A percentile compares a stretch with the other conserved stretches of the same genome.
Evolutionary conservation across 495 filamentous ascomycete species (phyloP).

Genomic region (Lophium mytilinum): DNA sequence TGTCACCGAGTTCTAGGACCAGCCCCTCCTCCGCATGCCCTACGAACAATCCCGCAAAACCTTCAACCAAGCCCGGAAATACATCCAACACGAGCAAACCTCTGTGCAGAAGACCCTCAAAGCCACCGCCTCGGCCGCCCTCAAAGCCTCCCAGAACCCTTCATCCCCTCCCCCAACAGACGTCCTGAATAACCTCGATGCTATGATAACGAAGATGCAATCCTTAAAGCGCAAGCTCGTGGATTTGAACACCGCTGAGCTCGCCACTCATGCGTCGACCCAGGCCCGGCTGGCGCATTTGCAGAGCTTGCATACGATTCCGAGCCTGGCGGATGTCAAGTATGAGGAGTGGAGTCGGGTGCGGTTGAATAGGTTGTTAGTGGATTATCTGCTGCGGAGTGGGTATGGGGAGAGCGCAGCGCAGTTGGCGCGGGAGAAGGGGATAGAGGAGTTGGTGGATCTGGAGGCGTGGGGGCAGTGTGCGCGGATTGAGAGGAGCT

Average conservation of each 20-base stretch:
- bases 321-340: conserved; percentile 79
- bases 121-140: conserved; percentile 57
- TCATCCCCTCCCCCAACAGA: conserved; percentile 38
- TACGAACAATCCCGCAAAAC: conserved; percentile 87
- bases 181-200: conserved; percentile 60
- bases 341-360: conserved; percentile 85
- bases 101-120: conserved; percentile 61
- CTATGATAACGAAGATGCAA: conserved; percentile 76
- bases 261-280: conserved; percentile 59
- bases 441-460: conserved; percentile 75
- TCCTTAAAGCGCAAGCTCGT: conserved; percentile 81
- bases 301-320: conserved; percentile 66
- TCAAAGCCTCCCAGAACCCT: conserved; percentile 43
- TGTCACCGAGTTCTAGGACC: conserved; percentile 52
- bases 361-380: conserved; percentile 73
- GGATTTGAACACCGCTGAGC: conserved; percentile 67
- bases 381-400: conserved; percentile 80
- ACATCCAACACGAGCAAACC: conserved; percentile 70
- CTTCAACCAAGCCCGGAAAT: conserved; percentile 77
- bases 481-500: conserved; percentile 60
- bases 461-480: conserved; percentile 80
- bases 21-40: conserved; percentile 86
- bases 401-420: conserved; percentile 74
- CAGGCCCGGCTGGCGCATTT: conserved; percentile 72
- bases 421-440: conserved; percentile 62